A percentile compares a stretch with the other conserved stretches of the same genome.
Evolutionary conservation across 306 rosid genomes (phyloP).

Genomic region (Citrullus amarus): DNA sequence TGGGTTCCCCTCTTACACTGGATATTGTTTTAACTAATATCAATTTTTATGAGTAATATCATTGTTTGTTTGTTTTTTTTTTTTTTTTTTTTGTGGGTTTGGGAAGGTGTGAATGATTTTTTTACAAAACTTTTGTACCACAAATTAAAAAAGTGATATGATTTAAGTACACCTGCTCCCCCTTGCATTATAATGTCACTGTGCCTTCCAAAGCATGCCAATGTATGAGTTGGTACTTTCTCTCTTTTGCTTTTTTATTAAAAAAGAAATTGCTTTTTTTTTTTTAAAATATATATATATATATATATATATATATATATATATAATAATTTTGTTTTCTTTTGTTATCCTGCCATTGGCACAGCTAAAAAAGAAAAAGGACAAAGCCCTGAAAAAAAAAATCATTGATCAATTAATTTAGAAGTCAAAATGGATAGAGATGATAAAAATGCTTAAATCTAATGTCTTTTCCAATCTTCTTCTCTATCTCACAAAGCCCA

Average conservation of each 20-base stretch:
- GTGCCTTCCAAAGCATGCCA: constrained; percentile 8
- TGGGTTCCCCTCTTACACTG: too few species aligned
- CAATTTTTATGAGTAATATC: too few species aligned
- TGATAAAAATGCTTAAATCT: background rate
- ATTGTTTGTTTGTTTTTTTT: too few species aligned
- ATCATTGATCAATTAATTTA: background rate
- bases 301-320: too few species aligned
- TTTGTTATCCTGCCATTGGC: background rate
- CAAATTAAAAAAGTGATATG: background rate
- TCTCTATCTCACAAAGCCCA: background rate
- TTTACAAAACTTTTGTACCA: background rate
- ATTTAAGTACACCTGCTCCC: constrained; percentile 7
- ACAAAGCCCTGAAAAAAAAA: background rate
- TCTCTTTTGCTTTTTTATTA: background rate
- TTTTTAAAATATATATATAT: too few species aligned
- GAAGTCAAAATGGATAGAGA: background rate
- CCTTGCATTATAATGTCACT: background rate
- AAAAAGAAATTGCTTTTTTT: background rate
- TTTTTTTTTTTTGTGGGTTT: background rate
- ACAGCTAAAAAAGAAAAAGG: background rate
- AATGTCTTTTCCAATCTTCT: background rate
- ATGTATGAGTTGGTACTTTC: background rate
- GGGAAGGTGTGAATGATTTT: background rate
- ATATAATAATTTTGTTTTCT: background rate
- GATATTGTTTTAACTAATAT: too few species aligned